These are phyloP conservation scores for Trichoderma afroharzianum DNA, from an alignment of 2,329 filamentous ascomycete species.

Conservation along the genomic window DNA sequence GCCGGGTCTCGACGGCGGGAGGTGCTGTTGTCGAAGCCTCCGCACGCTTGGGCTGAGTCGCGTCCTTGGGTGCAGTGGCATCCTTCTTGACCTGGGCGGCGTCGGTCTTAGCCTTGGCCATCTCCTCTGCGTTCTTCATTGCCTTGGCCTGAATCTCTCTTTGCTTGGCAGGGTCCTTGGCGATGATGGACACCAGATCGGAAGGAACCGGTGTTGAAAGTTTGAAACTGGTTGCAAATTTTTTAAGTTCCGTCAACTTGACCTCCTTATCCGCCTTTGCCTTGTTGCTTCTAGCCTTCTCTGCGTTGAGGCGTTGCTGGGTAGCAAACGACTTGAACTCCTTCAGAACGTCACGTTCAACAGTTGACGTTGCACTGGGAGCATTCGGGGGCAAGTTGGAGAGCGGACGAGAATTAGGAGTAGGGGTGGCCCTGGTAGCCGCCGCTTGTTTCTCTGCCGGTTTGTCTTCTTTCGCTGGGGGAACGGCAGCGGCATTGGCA, in stretches of 20 bases:
- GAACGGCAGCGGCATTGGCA: slow-evolving; percentile 26
- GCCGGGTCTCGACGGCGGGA: slow-evolving; percentile 27
- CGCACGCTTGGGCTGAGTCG: slow-evolving; percentile 37
- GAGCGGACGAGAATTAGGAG: neutral
- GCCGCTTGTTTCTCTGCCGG: slow-evolving; percentile 28
- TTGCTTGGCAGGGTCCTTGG: slow-evolving; percentile 94
- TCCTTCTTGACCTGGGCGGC: slow-evolving; percentile 39
- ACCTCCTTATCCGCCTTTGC: slow-evolving; percentile 77
- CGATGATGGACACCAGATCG: slow-evolving; percentile 90
- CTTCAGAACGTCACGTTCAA: slow-evolving; percentile 58
- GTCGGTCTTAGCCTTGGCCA: slow-evolving; percentile 53
- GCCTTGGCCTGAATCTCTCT: slow-evolving; percentile 89
- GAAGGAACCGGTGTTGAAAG: slow-evolving; percentile 86
- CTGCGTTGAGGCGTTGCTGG: slow-evolving; percentile 52
- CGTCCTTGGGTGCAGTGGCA: slow-evolving; percentile 41
- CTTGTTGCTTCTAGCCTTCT: slow-evolving; percentile 56
- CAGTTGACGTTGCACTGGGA: slow-evolving; percentile 56
- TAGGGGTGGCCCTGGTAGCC: slow-evolving; percentile 7
- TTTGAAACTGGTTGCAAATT: slow-evolving; percentile 92
- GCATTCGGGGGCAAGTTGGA: slow-evolving; percentile 18
- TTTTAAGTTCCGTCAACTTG: slow-evolving; percentile 90
- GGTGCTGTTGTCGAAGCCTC: slow-evolving; percentile 21
- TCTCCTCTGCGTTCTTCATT: slow-evolving; percentile 67
- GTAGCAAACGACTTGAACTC: slow-evolving; percentile 63
- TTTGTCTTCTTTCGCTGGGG: slow-evolving; percentile 31